These are phyloP conservation scores for Botrytis hyacinthi DNA, from an alignment of 2,329 filamentous ascomycete genomes.

Conservation along the genomic window DNA sequence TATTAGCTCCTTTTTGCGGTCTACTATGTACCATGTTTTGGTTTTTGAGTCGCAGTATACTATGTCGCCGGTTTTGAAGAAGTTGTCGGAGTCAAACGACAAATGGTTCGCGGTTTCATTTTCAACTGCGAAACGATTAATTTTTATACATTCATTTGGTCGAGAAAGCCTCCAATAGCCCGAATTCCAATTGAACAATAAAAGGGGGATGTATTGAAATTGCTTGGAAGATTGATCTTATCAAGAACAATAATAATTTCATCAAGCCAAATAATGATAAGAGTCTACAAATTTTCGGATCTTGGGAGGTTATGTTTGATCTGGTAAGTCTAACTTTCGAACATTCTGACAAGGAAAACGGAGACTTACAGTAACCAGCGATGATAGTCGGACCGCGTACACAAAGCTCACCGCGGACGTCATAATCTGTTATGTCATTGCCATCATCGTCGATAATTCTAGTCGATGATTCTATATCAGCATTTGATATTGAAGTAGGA, in stretches of 20 bases:
- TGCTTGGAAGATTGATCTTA: background rate
- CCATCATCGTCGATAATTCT: slow-evolving; percentile 34
- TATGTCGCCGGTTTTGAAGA: slow-evolving; percentile 71
- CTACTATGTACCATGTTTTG: slow-evolving; percentile 67
- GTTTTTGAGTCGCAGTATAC: slow-evolving; percentile 59
- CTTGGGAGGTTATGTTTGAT: background rate
- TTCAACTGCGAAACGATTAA: slow-evolving; percentile 43
- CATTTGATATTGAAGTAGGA: background rate
- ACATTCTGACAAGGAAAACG: background rate
- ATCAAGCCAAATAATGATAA: background rate
- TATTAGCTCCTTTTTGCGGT: slow-evolving; percentile 65
- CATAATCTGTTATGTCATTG: slow-evolving; percentile 34
- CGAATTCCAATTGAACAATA: background rate
- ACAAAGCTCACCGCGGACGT: slow-evolving; percentile 53
- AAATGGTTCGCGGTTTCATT: slow-evolving; percentile 31
- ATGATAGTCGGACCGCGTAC: slow-evolving; percentile 70
- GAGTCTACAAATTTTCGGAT: background rate
- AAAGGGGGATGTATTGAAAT: background rate
- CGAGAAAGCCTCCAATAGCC: background rate
- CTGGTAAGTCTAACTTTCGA: background rate
- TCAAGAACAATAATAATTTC: background rate
- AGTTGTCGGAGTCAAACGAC: slow-evolving; percentile 60
- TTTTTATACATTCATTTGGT: background rate
- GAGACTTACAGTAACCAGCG: slow-evolving; percentile 60
- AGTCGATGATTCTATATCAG: background rate